Percentiles rank a stretch among this genome's conserved stretches.
Evolutionary conservation across 345 rosid genomes (phyloP).

Genomic region (Hibiscus syriacus): DNA sequence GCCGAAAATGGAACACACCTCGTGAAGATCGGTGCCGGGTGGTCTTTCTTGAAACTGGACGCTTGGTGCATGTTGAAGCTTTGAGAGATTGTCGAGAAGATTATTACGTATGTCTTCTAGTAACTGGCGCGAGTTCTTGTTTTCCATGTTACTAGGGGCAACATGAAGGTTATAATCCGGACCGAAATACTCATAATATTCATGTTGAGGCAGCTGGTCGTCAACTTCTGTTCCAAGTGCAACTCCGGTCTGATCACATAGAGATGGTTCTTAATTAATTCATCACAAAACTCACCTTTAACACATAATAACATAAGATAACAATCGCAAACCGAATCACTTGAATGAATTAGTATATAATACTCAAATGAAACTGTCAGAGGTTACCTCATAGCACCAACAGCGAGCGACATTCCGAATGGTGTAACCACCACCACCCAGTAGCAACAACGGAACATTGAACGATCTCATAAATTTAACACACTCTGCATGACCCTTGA

Average conservation of each 20-base stretch:
- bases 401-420: slow-evolving; percentile 74
- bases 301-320: too few relatives aligned
- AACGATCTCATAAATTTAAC: slow-evolving; percentile 67
- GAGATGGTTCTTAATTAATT: background rate
- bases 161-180: slow-evolving; percentile 63
- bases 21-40: slow-evolving; percentile 72
- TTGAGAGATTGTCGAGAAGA: slow-evolving; percentile 85
- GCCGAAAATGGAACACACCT: slow-evolving; percentile 34
- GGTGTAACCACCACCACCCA: slow-evolving; percentile 77
- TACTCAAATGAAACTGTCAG: too few relatives aligned
- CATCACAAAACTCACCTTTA: too few relatives aligned
- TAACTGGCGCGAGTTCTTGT: slow-evolving; percentile 46
- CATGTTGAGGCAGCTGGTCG: slow-evolving; percentile 77
- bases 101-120: slow-evolving; percentile 75
- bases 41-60: slow-evolving; percentile 86
- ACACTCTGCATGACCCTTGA: slow-evolving; percentile 82
- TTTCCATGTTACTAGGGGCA: slow-evolving; percentile 46
- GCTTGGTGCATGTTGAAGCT: slow-evolving; percentile 96
- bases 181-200: slow-evolving; percentile 73
- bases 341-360: too few relatives aligned
- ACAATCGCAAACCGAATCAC: too few relatives aligned
- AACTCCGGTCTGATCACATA: slow-evolving; percentile 46
- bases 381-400: slow-evolving; percentile 70
- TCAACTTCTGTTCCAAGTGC: slow-evolving; percentile 73
- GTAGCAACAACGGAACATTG: slow-evolving; percentile 54